Conservation (phyloP, 176 grass and related monocot species). For the Zea mays region Zm-B73-REFERENCE-NAM-5.0 NC_050096.1:155555001-155555500, state of each 20-base stretch:
- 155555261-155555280: constrained; percentile 80
- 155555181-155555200: constrained; percentile 82
- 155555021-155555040: constrained; percentile 87
- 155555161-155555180: constrained; percentile 95
- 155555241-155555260: constrained; percentile 69
- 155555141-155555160: constrained; percentile 80
- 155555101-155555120: constrained; percentile 65
- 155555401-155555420: constrained; percentile 77
- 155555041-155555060: constrained; percentile 92
- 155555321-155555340: constrained; percentile 76
- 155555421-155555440: constrained; percentile 78
- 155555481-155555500: constrained; percentile 77
- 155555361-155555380: constrained; percentile 71
- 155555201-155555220: constrained; percentile 85
- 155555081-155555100: constrained; percentile 76
- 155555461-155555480: constrained; percentile 84
- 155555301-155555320: constrained; percentile 67
- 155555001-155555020: constrained; percentile 66
- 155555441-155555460: constrained; percentile 65
- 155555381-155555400: constrained; percentile 73
- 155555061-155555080: constrained; percentile 91
- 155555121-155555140: constrained; percentile 75
- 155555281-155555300: constrained; percentile 78
- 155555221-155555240: constrained; percentile 66
- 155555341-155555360: constrained; percentile 88